Base-by-base conservation (phyloP, 208 protist genomes). In the Trypanosoma mega region DNA sequence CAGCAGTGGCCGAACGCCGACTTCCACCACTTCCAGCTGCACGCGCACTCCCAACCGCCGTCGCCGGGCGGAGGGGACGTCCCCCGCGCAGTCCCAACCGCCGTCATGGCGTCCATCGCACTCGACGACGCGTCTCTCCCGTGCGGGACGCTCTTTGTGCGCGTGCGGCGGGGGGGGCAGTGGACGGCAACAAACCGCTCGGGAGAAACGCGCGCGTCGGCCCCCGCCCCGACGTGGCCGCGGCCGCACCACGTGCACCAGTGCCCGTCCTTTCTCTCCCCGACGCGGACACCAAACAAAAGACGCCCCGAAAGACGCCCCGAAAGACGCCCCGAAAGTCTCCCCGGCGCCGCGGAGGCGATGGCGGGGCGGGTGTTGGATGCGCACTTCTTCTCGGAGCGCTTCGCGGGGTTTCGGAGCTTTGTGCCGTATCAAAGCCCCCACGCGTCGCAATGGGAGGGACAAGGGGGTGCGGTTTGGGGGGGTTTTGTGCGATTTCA, bases 401-500 rank as follows among this genome's bases (percentile, higher is more conserved):
- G 68, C 33, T 91, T 91, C 47, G 70, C 73, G 14, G 80, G 76
- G 16, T 46, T 91, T 24, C 14, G 49, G 34, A 56, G 64, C 6
- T 87, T 59, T 41, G 67, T 72, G 9, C n/a, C 61, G 3, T 87
- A 79, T 30, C 33, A 76, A 30, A 60, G 64, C 2, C 75, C 79
- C 1, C 8, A 39, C 8, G 12, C 34, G 34, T 6, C 34, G 34
- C 34, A 39, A 12, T 12, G 34, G 34, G 8, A 39, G 34, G 8
- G 12, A 12, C 34, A 39, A 39, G 6, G 34, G 34, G 8, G n/a
- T 37, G 68, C 71, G n/a, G 77, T 62, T 29, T 63, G 50, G 29
- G 64, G 77, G 12, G 84, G 74, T 41, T 86, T 92, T 63, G 71
- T 92, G 49, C 54, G 67, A 7, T 91, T 92, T 56, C 59, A 76